A percentile compares a stretch with the other conserved stretches of the same genome.
Conservation (phyloP, 371 early-diverging fungal species). For the Apophysomyces ossiformis region DNA sequence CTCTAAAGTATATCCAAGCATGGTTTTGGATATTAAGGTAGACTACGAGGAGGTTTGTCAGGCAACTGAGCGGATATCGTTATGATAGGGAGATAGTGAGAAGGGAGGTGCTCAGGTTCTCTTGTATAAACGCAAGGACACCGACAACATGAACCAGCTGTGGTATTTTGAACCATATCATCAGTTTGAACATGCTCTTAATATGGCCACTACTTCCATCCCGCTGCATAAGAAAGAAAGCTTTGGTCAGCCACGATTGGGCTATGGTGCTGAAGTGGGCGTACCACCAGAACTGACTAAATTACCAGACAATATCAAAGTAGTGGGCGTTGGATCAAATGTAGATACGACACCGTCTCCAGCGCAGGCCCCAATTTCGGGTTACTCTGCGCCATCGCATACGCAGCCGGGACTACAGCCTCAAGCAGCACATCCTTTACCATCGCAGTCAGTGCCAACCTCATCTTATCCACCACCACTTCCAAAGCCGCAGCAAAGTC, state of each 20-base stretch:
- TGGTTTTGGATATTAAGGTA: conserved; percentile 57
- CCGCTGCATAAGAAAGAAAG: conserved; percentile 48
- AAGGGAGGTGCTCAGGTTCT: conserved; percentile 53
- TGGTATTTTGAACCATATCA: conserved; percentile 54
- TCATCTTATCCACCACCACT: neutral
- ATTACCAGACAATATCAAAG: conserved; percentile 45
- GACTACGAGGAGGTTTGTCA: neutral
- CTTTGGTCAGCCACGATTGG: conserved; percentile 49
- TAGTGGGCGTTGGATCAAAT: conserved; percentile 45
- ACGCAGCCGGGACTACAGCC: conserved; percentile 12
- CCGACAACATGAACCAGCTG: conserved; percentile 49
- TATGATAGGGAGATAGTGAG: conserved; percentile 39
- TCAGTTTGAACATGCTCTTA: conserved; percentile 39
- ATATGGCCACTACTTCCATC: conserved; percentile 34
- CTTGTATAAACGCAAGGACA: conserved; percentile 48
- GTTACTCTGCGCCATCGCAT: neutral
- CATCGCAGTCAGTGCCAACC: neutral
- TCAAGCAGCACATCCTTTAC: neutral
- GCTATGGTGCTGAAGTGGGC: conserved; percentile 53
- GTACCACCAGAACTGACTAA: conserved; percentile 44
- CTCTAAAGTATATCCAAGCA: conserved; percentile 43
- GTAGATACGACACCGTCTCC: conserved; percentile 10
- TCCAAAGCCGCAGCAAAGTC: neutral
- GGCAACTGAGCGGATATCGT: neutral
- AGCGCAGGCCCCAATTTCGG: neutral